These are phyloP conservation scores for Calocybe gambosa DNA, from an alignment of 1,284 basidiomycete genomes.

Conservation along the genomic window DNA sequence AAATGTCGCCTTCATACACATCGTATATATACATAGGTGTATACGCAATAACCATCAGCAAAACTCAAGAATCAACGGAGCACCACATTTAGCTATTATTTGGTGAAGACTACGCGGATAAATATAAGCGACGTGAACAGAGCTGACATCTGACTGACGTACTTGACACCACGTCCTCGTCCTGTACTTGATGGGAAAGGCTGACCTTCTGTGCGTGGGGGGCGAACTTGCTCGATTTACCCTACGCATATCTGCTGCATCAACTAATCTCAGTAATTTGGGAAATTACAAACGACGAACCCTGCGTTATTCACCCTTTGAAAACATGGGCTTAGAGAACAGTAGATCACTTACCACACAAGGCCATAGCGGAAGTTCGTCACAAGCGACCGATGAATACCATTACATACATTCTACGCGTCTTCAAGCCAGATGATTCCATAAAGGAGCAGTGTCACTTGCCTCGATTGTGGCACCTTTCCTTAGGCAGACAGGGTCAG, in stretches of 20 bases:
- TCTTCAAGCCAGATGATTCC: not conserved
- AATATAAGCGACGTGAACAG: not conserved
- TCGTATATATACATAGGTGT: not conserved
- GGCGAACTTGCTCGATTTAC: constrained; percentile 84
- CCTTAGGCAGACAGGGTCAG: constrained; percentile 90
- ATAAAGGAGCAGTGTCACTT: not conserved
- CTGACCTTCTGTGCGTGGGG: constrained; percentile 95
- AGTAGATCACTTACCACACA: constrained; percentile 62
- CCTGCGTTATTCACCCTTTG: constrained; percentile 7
- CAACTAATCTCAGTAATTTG: not conserved
- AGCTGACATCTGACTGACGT: constrained; percentile 27
- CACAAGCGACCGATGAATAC: constrained; percentile 85
- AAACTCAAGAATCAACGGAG: not conserved
- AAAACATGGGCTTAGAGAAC: constrained; percentile 1
- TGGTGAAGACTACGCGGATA: constrained; percentile 1
- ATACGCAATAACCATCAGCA: not conserved
- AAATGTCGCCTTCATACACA: not conserved
- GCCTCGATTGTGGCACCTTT: constrained; percentile 93
- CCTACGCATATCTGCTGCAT: constrained; percentile 42
- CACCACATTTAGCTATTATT: not conserved
- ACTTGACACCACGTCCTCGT: constrained; percentile 95
- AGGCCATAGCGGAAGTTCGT: constrained; percentile 91
- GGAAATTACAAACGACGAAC: constrained; percentile 8
- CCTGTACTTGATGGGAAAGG: constrained; percentile 79
- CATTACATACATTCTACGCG: constrained; percentile 76